Conservation (phyloP, 2,329 filamentous ascomycete genomes). For the Endocalyx cinctus region DNA sequence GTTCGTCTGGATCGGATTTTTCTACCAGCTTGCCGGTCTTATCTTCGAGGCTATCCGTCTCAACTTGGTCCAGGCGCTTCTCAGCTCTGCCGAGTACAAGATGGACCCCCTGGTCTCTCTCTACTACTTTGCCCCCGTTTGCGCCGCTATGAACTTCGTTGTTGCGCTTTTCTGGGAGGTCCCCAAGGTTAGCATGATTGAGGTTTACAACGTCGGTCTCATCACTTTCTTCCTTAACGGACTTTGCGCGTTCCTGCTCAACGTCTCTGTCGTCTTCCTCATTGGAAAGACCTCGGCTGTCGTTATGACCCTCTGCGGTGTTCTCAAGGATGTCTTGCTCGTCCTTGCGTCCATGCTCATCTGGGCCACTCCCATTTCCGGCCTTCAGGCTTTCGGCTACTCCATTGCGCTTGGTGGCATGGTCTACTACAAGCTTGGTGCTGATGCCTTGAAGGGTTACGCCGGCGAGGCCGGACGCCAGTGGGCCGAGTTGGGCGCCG, state of each 20-base stretch:
- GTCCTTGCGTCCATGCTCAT: slow-evolving; percentile 76
- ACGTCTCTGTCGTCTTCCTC: slow-evolving; percentile 81
- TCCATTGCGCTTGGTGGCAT: slow-evolving; percentile 73
- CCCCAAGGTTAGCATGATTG: slow-evolving; percentile 61
- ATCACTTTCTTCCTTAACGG: slow-evolving; percentile 72
- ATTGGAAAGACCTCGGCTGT: slow-evolving; percentile 86
- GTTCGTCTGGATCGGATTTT: slow-evolving; percentile 76
- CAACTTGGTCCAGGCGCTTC: slow-evolving; percentile 77
- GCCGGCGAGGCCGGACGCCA: slow-evolving; percentile 65
- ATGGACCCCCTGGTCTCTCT: slow-evolving; percentile 87
- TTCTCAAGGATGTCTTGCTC: slow-evolving; percentile 83
- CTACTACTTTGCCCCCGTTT: slow-evolving; percentile 86
- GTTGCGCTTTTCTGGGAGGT: slow-evolving; percentile 72
- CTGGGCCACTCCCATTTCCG: slow-evolving; percentile 71
- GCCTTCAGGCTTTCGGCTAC: slow-evolving; percentile 80
- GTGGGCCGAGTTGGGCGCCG: slow-evolving; percentile 82
- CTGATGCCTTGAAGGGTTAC: slow-evolving; percentile 79
- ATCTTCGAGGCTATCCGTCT: slow-evolving; percentile 78
- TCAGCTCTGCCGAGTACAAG: slow-evolving; percentile 82
- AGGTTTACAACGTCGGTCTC: slow-evolving; percentile 70
- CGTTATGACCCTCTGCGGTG: slow-evolving; percentile 80
- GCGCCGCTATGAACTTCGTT: slow-evolving; percentile 73
- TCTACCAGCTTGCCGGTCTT: slow-evolving; percentile 75
- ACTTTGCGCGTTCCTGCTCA: slow-evolving; percentile 72
- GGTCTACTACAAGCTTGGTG: slow-evolving; percentile 81